Conservation (phyloP, 371 early-diverging fungal species). For the Apophysomyces variabilis region DNA sequence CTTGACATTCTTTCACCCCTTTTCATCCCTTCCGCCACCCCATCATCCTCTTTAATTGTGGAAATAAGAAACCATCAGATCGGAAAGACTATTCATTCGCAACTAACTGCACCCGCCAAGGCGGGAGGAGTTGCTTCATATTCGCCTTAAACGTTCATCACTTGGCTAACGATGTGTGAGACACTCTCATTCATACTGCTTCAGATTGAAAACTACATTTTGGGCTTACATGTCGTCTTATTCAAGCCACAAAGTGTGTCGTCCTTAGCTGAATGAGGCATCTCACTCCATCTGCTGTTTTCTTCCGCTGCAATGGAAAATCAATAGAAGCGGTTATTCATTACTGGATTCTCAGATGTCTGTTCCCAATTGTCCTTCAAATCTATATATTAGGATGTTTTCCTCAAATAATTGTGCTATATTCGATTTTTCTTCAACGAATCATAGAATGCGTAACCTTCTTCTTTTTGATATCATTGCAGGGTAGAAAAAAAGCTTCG, state of each 20-base stretch:
- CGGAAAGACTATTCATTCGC: conserved; percentile 8
- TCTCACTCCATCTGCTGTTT: background rate
- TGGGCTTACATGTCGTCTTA: background rate
- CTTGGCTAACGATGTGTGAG: background rate
- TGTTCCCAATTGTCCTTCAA: conserved; percentile 8
- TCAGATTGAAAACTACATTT: conserved; percentile 11
- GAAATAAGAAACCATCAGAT: conserved; percentile 1
- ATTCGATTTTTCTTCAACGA: conserved; percentile 1
- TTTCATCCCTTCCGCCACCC: background rate
- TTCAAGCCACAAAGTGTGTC: conserved; percentile 8
- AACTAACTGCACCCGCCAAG: background rate
- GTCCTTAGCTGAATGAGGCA: background rate
- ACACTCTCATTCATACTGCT: background rate
- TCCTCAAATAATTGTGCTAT: background rate
- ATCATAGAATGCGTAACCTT: background rate
- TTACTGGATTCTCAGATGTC: conserved; percentile 5
- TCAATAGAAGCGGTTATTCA: background rate
- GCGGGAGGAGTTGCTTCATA: conserved; percentile 6
- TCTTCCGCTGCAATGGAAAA: background rate
- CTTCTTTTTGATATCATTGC: background rate
- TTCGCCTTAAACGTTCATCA: conserved; percentile 10
- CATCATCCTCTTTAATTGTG: background rate
- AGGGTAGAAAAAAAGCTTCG: too few relatives aligned
- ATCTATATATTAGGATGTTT: background rate
- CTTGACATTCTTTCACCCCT: background rate